These are phyloP conservation scores for Pinus albicaulis DNA, from an alignment of 75 land plant genomes.

Conservation along the genomic window DNA sequence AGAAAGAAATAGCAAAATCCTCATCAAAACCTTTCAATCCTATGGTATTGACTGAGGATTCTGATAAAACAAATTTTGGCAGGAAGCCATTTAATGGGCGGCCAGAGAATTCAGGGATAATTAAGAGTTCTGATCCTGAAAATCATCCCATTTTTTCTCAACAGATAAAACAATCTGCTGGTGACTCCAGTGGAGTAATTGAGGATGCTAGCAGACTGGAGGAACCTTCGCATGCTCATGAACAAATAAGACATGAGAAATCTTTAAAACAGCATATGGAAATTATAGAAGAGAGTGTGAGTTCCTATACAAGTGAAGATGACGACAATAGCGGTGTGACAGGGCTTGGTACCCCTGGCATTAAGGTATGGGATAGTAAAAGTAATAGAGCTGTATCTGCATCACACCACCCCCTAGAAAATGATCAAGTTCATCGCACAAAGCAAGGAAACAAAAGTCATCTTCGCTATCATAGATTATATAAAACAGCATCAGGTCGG, in stretches of 20 bases:
- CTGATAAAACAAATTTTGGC: constrained; percentile 7
- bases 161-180: not conserved
- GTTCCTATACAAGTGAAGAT: constrained; percentile 47
- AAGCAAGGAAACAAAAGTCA: constrained; percentile 28
- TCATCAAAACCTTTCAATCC: constrained; percentile 4
- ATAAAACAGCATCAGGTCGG: constrained; percentile 24
- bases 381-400: constrained; percentile 28
- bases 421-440: constrained; percentile 13
- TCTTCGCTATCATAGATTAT: constrained; percentile 17
- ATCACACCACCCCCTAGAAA: constrained; percentile 66
- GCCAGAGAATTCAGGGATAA: not conserved
- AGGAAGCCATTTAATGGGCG: constrained; percentile 2
- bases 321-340: constrained; percentile 52
- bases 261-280: constrained; percentile 17
- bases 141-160: not conserved
- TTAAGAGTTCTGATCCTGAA: not conserved
- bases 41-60: not conserved
- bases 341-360: constrained; percentile 66
- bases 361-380: constrained; percentile 75
- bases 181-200: too few relatives aligned
- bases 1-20: constrained; percentile 42
- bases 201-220: not conserved
- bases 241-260: constrained; percentile 16
- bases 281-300: constrained; percentile 33
- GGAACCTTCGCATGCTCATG: not conserved